Evolutionary conservation across 1,284 basidiomycete genomes (phyloP).

Genomic region (Leccinum pachyderme): DNA sequence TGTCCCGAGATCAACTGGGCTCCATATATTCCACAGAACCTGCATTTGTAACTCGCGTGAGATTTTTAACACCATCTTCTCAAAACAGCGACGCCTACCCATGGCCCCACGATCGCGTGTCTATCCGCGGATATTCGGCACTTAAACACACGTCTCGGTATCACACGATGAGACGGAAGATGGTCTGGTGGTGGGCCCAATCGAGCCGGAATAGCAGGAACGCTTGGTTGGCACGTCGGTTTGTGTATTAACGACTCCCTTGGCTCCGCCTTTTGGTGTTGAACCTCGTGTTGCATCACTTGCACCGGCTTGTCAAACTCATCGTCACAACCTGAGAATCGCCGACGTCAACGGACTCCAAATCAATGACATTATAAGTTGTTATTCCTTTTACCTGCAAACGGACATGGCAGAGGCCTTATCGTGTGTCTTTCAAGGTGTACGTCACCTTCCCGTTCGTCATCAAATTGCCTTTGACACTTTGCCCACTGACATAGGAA

Average conservation of each 20-base stretch:
- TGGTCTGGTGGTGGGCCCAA: conserved; percentile 34
- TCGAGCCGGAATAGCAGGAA: conserved; percentile 31
- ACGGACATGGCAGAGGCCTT: conserved; percentile 32
- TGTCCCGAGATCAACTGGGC: conserved; percentile 37
- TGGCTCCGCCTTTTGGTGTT: conserved; percentile 32
- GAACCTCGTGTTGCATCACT: conserved; percentile 31
- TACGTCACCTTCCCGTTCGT: conserved; percentile 15
- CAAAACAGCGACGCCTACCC: conserved; percentile 41
- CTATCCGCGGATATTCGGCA: conserved; percentile 45
- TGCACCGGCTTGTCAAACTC: conserved; percentile 28
- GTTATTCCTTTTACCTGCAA: conserved; percentile 22
- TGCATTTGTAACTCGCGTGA: conserved; percentile 22
- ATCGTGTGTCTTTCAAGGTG: conserved; percentile 27
- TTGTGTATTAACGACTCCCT: conserved; percentile 38
- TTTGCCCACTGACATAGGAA: conserved; percentile 28
- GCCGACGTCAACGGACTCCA: conserved; percentile 5
- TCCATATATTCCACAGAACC: conserved; percentile 47
- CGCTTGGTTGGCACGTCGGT: conserved; percentile 35
- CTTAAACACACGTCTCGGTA: conserved; percentile 41
- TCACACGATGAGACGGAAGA: conserved; percentile 51
- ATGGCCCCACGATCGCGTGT: conserved; percentile 50
- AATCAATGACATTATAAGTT: neutral
- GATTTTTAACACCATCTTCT: neutral
- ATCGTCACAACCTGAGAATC: conserved; percentile 23
- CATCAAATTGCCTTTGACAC: conserved; percentile 21